Evolutionary conservation across 2,329 filamentous ascomycete genomes (phyloP), one percentile per base, ranked within the genome.

Genomic region (Chaetomium strumarium): DNA sequence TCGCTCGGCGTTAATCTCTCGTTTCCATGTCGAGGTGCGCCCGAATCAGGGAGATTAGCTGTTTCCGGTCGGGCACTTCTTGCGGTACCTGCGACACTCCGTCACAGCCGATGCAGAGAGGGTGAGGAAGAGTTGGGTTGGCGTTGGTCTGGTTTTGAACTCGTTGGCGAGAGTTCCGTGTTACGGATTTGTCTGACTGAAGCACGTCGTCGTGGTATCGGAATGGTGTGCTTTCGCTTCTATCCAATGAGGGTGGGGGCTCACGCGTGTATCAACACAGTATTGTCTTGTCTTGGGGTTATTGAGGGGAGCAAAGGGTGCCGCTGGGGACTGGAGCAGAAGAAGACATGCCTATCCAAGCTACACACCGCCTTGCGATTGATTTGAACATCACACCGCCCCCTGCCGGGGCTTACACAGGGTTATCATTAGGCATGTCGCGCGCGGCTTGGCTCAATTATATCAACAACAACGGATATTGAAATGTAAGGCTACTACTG

Each of bases 91-190:
- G 13, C 16, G 38, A 24, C 29, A 40, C 33, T 30, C 42, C n/a
- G 24, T 34, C 46, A 36, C 39, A 39, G 33, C 36, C 10, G 24
- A 50, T 19, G 39, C 24, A 16, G 31, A 6, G 30, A n/a, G 37
- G 5, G 12, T 41, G 10, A 20, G 33, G 36, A 24, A 41, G 24
- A 7, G 24, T 24, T 4, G 11, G 33, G 31, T 36, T 31, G 44
- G 34, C 40, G 45, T 55, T 52, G 50, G 41, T 51, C 24, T 36
- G 50, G 43, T 13, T 44, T 44, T 38, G 38, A 14, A 45, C 33
- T 42, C 24, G n/a, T 33, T 17, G 19, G 31, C 29, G 16, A 53
- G 42, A 30, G 36, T 51, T 20, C 43, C 16, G 24, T 24, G 24
- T 24, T 24, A 24, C 24, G 24, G 24, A 7, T 4, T 24, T 24